Conservation (phyloP, 768 basidiomycete species). For the Arthromyces matolae region DNA sequence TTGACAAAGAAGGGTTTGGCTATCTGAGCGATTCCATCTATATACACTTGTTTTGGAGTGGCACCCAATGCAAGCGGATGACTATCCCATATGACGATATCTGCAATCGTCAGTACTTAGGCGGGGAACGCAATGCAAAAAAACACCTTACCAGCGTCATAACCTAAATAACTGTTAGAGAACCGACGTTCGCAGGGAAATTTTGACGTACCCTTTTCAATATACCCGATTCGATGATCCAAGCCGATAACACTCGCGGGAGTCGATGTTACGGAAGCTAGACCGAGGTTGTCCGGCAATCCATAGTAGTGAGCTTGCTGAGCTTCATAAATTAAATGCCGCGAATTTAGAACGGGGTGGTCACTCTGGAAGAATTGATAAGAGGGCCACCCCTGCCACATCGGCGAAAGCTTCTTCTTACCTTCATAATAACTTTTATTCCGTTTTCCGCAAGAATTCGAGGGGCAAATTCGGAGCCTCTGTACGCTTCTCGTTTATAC, state of each 20-base stretch:
- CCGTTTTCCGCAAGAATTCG: slow-evolving; percentile 67
- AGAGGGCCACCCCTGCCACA: not conserved
- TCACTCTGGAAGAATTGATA: slow-evolving; percentile 45
- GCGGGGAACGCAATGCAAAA: not conserved
- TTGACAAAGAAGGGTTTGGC: slow-evolving; percentile 37
- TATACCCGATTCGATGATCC: slow-evolving; percentile 74
- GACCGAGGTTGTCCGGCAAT: slow-evolving; percentile 60
- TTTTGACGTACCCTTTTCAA: slow-evolving; percentile 53
- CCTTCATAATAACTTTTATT: slow-evolving; percentile 76
- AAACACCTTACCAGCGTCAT: slow-evolving; percentile 62
- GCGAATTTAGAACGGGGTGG: slow-evolving; percentile 62
- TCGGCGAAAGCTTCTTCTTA: slow-evolving; percentile 14
- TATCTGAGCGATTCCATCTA: slow-evolving; percentile 84
- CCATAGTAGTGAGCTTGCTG: slow-evolving; percentile 83
- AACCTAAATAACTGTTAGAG: slow-evolving; percentile 50
- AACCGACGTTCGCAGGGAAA: slow-evolving; percentile 2
- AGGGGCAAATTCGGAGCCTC: slow-evolving; percentile 77
- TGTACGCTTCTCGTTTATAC: slow-evolving; percentile 79
- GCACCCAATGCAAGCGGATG: slow-evolving; percentile 84
- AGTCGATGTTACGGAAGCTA: slow-evolving; percentile 70
- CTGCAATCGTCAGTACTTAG: slow-evolving; percentile 29
- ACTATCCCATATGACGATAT: slow-evolving; percentile 79
- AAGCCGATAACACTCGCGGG: slow-evolving; percentile 74
- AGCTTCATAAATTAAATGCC: slow-evolving; percentile 79
- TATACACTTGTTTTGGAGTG: slow-evolving; percentile 80